These are phyloP conservation scores for Coniochaeta prunicola DNA, from an alignment of 2,329 filamentous ascomycete genomes.

Conservation along the genomic window DNA sequence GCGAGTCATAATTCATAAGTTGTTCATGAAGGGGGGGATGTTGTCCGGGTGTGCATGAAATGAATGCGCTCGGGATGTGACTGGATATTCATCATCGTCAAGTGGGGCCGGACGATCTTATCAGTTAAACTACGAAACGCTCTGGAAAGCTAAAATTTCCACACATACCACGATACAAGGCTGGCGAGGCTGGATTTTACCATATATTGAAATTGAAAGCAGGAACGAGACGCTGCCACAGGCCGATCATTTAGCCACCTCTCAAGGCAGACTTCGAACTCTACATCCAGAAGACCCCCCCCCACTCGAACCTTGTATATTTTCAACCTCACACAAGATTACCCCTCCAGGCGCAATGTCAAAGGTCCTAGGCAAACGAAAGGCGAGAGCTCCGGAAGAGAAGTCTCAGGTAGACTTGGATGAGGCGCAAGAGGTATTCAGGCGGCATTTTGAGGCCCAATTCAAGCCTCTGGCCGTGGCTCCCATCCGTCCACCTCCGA, in stretches of 20 bases:
- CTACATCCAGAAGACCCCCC: no score
- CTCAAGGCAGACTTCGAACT: no score
- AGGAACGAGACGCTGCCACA: no score
- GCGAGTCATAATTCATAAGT: constrained; percentile 73
- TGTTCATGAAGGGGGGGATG: neutral
- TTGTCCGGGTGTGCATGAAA: neutral
- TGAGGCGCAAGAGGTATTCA: constrained; percentile 68
- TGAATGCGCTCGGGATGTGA: neutral
- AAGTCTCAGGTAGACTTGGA: constrained; percentile 22
- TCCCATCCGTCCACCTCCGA: constrained; percentile 11
- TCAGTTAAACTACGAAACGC: neutral
- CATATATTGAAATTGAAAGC: neutral
- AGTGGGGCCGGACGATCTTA: neutral
- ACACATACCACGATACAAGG: neutral
- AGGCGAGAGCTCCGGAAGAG: constrained; percentile 2
- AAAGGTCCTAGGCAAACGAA: neutral
- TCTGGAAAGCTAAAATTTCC: neutral
- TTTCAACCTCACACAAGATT: neutral
- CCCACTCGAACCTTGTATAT: no score
- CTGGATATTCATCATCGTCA: neutral
- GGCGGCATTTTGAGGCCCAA: constrained; percentile 78
- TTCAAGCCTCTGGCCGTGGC: constrained; percentile 62
- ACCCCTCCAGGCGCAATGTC: neutral
- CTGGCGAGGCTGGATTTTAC: neutral
- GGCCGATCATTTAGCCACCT: no score